Conservation (phyloP, 2,329 filamentous ascomycete genomes). For the Botrytis fabae region DNA sequence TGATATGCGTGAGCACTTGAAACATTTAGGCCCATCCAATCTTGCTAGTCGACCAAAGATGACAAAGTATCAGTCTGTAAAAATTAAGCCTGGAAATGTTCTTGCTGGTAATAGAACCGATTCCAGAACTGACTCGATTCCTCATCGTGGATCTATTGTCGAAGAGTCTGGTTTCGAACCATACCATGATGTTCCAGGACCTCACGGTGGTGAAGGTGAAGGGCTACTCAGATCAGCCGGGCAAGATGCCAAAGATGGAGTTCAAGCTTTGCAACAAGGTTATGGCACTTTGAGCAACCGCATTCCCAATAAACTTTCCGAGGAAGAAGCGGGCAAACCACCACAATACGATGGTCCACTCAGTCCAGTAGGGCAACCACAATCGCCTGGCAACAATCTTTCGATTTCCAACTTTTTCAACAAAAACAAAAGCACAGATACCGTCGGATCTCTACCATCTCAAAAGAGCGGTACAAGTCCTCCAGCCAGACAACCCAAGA, state of each 20-base stretch:
- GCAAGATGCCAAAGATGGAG: constrained; percentile 62
- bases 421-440: constrained; percentile 35
- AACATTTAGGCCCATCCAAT: constrained; percentile 67
- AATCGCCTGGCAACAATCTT: not conserved
- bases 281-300: constrained; percentile 49
- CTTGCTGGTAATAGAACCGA: constrained; percentile 25
- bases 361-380: constrained; percentile 7
- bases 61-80: constrained; percentile 63
- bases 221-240: constrained; percentile 55
- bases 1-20: constrained; percentile 64
- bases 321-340: not conserved
- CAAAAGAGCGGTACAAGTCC: constrained; percentile 34
- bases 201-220: constrained; percentile 53
- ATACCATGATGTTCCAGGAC: constrained; percentile 42
- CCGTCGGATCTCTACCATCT: constrained; percentile 36
- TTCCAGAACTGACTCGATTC: constrained; percentile 43
- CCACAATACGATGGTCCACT: constrained; percentile 12
- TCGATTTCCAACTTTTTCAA: constrained; percentile 14
- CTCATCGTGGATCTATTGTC: constrained; percentile 42
- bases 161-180: constrained; percentile 45
- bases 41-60: constrained; percentile 63
- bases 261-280: constrained; percentile 57
- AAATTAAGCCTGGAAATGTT: constrained; percentile 57
- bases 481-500: constrained; percentile 39
- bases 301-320: not conserved